phyloP scores from a whole-genome alignment of 1,284 basidiomycete species.

The Malassezia yamatoensis region DNA sequence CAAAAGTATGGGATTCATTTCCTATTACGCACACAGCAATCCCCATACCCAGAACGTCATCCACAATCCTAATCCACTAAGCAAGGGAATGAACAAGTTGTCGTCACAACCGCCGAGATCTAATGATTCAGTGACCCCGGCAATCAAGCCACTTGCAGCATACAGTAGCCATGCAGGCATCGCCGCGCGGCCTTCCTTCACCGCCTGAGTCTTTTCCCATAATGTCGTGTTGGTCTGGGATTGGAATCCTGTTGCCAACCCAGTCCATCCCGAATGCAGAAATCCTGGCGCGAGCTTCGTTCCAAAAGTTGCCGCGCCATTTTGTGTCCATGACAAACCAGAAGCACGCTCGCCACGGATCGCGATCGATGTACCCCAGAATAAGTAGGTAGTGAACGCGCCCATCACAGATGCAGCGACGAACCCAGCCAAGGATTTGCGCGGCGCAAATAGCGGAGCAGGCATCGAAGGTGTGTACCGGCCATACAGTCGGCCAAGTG shows the following conservation, averaged over 20 bases:
- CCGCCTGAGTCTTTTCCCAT: constrained; percentile 11
- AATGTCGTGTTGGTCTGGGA: constrained; percentile 19
- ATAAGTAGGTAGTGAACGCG: constrained; percentile 60
- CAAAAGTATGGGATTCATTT: not conserved
- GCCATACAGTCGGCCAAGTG: constrained; percentile 77
- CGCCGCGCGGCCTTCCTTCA: constrained; percentile 9
- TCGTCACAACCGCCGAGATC: constrained; percentile 82
- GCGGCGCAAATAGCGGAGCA: constrained; percentile 63
- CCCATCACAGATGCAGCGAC: constrained; percentile 71
- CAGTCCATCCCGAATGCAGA: constrained; percentile 28
- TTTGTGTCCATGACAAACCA: constrained; percentile 33
- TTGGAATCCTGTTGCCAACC: constrained; percentile 22
- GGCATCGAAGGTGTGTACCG: constrained; percentile 66
- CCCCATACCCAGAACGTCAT: constrained; percentile 36
- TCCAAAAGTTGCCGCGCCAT: constrained; percentile 23
- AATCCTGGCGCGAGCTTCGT: constrained; percentile 23
- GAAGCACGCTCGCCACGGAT: constrained; percentile 23
- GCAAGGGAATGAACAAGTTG: constrained; percentile 82
- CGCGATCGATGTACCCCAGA: constrained; percentile 57
- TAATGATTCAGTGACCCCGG: constrained; percentile 49
- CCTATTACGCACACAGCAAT: constrained; percentile 1
- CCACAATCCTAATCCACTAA: constrained; percentile 73
- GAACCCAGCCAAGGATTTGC: constrained; percentile 84
- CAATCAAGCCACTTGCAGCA: constrained; percentile 41
- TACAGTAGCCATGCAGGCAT: constrained; percentile 35